phyloP scores from a whole-genome alignment of 2,329 filamentous ascomycete species.

The Microcyclosporella mali region DNA sequence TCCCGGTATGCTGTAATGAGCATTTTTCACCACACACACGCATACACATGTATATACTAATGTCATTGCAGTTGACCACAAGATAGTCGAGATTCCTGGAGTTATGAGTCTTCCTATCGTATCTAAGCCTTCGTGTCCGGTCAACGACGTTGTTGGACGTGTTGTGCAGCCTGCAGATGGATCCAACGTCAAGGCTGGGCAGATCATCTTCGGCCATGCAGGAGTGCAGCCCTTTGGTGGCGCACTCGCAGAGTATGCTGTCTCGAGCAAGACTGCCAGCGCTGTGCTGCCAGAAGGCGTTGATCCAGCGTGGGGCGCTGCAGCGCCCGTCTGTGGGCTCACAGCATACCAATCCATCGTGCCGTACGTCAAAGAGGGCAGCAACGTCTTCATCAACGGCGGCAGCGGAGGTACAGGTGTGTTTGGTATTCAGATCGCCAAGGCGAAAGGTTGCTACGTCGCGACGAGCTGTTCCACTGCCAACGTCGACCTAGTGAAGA shows the following conservation, averaged over 20 bases:
- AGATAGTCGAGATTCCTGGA: constrained; percentile 49
- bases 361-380: constrained; percentile 34
- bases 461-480: constrained; percentile 52
- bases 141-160: constrained; percentile 48
- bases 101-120: constrained; percentile 33
- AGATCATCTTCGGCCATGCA: constrained; percentile 36
- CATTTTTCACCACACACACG: too few species aligned
- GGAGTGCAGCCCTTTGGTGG: constrained; percentile 32
- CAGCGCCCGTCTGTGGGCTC: constrained; percentile 31
- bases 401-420: constrained; percentile 57
- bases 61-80: constrained; percentile 51
- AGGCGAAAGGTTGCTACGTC: constrained; percentile 54
- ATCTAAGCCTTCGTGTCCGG: constrained; percentile 42
- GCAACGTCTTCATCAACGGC: constrained; percentile 59
- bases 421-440: constrained; percentile 59
- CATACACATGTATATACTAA: background rate
- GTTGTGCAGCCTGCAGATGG: constrained; percentile 39
- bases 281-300: constrained; percentile 42
- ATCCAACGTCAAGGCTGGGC: constrained; percentile 30
- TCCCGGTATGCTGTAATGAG: background rate
- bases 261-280: constrained; percentile 33
- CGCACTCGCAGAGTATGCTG: constrained; percentile 34
- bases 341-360: constrained; percentile 36
- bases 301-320: constrained; percentile 30
- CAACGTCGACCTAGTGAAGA: constrained; percentile 53